phyloP scores from a whole-genome alignment of 805 yeast genomes.

The Metschnikowia kunwiensis region DNA sequence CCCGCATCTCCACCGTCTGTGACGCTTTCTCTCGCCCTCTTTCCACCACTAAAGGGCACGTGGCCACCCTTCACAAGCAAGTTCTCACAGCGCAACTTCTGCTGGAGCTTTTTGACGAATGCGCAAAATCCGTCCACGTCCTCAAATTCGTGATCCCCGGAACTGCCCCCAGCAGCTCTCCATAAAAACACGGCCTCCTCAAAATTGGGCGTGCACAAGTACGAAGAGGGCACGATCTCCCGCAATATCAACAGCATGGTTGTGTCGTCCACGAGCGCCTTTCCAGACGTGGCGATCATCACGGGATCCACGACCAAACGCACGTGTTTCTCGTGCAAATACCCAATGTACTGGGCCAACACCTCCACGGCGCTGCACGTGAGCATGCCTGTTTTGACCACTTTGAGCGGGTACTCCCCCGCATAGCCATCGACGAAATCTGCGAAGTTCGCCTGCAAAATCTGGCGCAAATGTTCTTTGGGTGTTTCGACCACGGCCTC shows the following conservation, averaged over 20 bases:
- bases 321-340: slow-evolving; percentile 25
- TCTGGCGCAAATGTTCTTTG: slow-evolving; percentile 40
- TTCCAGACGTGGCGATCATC: slow-evolving; percentile 78
- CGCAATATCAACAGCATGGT: slow-evolving; percentile 44
- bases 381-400: slow-evolving; percentile 78
- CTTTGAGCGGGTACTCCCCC: slow-evolving; percentile 39
- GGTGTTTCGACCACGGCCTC: slow-evolving; percentile 46
- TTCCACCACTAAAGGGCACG: slow-evolving; percentile 39
- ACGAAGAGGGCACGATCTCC: slow-evolving; percentile 49
- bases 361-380: slow-evolving; percentile 52
- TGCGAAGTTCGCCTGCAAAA: slow-evolving; percentile 51
- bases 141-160: slow-evolving; percentile 13
- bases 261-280: slow-evolving; percentile 47
- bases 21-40: not conserved
- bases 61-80: slow-evolving; percentile 84
- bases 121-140: slow-evolving; percentile 33
- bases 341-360: slow-evolving; percentile 35
- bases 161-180: slow-evolving; percentile 21
- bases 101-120: slow-evolving; percentile 26
- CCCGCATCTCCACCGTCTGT: not conserved
- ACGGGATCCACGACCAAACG: slow-evolving; percentile 76
- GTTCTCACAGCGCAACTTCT: slow-evolving; percentile 40
- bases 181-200: slow-evolving; percentile 56
- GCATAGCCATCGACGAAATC: slow-evolving; percentile 48
- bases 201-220: slow-evolving; percentile 71